phyloP scores from a whole-genome alignment of 169 alveolate genomes.

The Plasmodium vinckei region DNA sequence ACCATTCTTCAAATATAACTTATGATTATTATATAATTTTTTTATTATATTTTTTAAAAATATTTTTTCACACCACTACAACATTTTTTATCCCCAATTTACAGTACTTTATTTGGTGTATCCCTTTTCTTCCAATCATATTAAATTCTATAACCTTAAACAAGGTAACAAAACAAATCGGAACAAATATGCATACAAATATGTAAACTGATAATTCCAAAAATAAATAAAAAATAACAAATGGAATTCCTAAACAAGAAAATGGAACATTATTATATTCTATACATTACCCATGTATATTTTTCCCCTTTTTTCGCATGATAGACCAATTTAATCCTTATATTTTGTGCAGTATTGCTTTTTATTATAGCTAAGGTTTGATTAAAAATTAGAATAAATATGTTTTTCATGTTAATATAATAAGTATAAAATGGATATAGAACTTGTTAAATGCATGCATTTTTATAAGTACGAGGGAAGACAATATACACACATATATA shows the following conservation, averaged over 20 bases:
- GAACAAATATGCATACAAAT: constrained; percentile 16
- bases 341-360: constrained; percentile 23
- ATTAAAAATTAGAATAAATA: constrained; percentile 17
- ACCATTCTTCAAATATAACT: no score
- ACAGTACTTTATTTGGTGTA: constrained; percentile 92
- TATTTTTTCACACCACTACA: no score
- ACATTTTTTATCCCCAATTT: neutral
- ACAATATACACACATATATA: neutral
- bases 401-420: constrained; percentile 10
- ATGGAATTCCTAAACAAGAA: no score
- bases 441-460: neutral
- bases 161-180: constrained; percentile 31
- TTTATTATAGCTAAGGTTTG: constrained; percentile 62
- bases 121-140: constrained; percentile 88
- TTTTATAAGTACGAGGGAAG: no score
- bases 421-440: neutral
- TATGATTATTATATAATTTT: no score
- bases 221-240: no score
- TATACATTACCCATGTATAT: neutral
- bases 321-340: constrained; percentile 42
- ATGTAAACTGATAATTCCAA: constrained; percentile 5
- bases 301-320: neutral
- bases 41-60: no score
- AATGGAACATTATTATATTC: neutral
- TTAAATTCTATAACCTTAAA: constrained; percentile 76